A percentile compares a stretch with the other conserved stretches of the same genome.
Conservation (phyloP, 2,329 filamentous ascomycete genomes). For the Tolypocladium sp. region DNA sequence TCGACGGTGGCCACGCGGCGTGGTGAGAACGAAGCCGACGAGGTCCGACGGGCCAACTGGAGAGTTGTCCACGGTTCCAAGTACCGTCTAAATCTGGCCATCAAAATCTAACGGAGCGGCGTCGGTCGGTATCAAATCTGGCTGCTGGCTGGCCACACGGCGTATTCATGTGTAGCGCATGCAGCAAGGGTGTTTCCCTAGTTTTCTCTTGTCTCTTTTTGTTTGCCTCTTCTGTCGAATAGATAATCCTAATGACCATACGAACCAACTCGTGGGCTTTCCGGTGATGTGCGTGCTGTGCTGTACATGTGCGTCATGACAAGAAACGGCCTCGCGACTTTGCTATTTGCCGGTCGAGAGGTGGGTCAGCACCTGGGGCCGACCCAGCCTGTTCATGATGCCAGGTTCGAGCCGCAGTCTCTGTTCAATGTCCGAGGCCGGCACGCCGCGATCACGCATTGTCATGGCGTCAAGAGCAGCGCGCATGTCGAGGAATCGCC, state of each 20-base stretch:
- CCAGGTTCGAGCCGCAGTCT: slow-evolving; percentile 35
- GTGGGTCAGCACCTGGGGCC: slow-evolving; percentile 27
- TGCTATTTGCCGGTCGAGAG: slow-evolving; percentile 12
- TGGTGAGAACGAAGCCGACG: slow-evolving; percentile 31
- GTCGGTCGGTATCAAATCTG: neutral
- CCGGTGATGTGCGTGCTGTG: neutral
- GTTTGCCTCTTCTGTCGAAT: neutral
- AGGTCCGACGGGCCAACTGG: neutral
- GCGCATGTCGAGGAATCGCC: slow-evolving; percentile 38
- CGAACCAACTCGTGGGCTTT: neutral
- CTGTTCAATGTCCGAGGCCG: slow-evolving; percentile 33
- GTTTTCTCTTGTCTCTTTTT: neutral
- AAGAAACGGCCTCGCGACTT: neutral
- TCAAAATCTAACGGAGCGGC: neutral
- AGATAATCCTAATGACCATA: neutral
- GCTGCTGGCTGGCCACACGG: neutral
- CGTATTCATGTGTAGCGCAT: neutral
- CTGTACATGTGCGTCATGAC: neutral
- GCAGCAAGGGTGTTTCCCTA: neutral
- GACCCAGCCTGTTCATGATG: slow-evolving; percentile 35
- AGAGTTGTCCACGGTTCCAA: too few species aligned
- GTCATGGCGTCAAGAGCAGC: slow-evolving; percentile 37
- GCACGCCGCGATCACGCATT: slow-evolving; percentile 30
- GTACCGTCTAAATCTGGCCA: neutral
- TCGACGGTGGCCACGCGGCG: slow-evolving; percentile 61